These are phyloP conservation scores for Astragalus membranaceus DNA, from an alignment of 306 rosid species.

Conservation along the genomic window DNA sequence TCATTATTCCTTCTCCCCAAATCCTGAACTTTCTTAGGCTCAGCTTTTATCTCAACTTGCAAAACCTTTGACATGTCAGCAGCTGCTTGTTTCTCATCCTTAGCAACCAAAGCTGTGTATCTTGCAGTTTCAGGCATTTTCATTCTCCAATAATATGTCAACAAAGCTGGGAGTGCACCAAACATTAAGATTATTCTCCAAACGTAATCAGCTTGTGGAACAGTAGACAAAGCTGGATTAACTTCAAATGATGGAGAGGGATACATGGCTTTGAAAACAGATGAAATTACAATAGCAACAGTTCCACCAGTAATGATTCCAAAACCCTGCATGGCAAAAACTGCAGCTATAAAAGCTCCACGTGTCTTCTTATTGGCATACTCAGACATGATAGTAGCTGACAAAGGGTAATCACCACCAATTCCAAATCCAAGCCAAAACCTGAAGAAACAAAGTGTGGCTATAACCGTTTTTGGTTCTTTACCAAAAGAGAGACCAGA, in stretches of 20 bases:
- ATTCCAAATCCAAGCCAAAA: constrained; percentile 95
- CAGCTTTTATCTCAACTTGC: constrained; percentile 54
- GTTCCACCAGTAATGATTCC: constrained; percentile 78
- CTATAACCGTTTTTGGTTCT: constrained; percentile 44
- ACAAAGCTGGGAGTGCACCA: constrained; percentile 72
- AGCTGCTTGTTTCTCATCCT: constrained; percentile 63
- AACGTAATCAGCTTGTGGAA: constrained; percentile 66
- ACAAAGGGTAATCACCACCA: constrained; percentile 94
- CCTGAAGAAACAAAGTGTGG: constrained; percentile 74
- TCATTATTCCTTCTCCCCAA: constrained; percentile 24
- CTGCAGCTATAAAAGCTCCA: constrained; percentile 87
- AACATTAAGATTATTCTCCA: constrained; percentile 81
- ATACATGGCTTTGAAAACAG: constrained; percentile 36
- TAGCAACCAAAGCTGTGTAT: constrained; percentile 86
- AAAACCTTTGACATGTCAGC: constrained; percentile 74
- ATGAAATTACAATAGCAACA: constrained; percentile 62
- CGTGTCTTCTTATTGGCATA: constrained; percentile 83
- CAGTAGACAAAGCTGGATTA: constrained; percentile 43
- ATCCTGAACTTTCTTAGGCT: constrained; percentile 27
- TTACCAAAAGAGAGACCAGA: constrained; percentile 72
- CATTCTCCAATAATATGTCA: constrained; percentile 77
- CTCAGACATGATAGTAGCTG: constrained; percentile 94
- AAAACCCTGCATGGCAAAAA: constrained; percentile 92
- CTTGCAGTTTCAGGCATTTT: constrained; percentile 95
- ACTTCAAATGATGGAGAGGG: constrained; percentile 44